A percentile compares a stretch with the other conserved stretches of the same genome.
phyloP scores from a whole-genome alignment of 345 rosid genomes.

The Aquilaria yunnanensis region DNA sequence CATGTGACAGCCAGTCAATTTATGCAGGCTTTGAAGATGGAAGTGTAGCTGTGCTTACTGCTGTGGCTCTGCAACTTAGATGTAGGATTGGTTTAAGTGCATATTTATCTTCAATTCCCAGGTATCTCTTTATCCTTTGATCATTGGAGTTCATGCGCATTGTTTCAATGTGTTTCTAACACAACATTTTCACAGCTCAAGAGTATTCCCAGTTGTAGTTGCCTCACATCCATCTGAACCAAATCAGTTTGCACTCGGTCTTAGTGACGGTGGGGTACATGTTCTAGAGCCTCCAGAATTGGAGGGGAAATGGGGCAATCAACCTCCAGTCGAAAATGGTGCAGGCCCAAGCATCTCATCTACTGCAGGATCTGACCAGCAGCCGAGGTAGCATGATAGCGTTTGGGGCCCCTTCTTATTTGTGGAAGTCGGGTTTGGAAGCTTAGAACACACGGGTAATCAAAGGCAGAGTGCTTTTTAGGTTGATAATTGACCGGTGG shows the following conservation, averaged over 20 bases:
- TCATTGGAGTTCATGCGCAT: not conserved
- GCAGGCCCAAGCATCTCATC: slow-evolving; percentile 29
- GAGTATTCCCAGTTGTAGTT: slow-evolving; percentile 30
- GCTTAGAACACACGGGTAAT: not conserved
- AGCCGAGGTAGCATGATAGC: slow-evolving; percentile 17
- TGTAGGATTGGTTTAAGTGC: slow-evolving; percentile 31
- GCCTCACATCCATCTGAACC: slow-evolving; percentile 39
- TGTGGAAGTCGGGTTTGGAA: not conserved
- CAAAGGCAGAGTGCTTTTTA: not conserved
- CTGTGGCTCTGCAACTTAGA: slow-evolving; percentile 26
- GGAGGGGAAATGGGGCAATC: slow-evolving; percentile 33
- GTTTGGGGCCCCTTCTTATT: not conserved
- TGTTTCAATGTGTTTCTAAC: slow-evolving; percentile 1
- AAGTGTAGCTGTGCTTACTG: slow-evolving; percentile 28
- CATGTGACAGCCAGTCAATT: slow-evolving; percentile 40
- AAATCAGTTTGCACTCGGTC: slow-evolving; percentile 36
- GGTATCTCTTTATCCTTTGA: slow-evolving; percentile 15
- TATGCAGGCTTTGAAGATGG: slow-evolving; percentile 34
- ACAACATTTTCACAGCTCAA: slow-evolving; percentile 16
- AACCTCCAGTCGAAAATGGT: slow-evolving; percentile 24
- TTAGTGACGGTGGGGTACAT: slow-evolving; percentile 34
- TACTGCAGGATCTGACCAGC: slow-evolving; percentile 32
- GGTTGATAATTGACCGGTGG: not conserved
- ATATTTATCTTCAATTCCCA: slow-evolving; percentile 31
- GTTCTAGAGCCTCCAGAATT: slow-evolving; percentile 33